Conservation (phyloP, 768 basidiomycete species). For the Kwoniella dejecticola region DNA sequence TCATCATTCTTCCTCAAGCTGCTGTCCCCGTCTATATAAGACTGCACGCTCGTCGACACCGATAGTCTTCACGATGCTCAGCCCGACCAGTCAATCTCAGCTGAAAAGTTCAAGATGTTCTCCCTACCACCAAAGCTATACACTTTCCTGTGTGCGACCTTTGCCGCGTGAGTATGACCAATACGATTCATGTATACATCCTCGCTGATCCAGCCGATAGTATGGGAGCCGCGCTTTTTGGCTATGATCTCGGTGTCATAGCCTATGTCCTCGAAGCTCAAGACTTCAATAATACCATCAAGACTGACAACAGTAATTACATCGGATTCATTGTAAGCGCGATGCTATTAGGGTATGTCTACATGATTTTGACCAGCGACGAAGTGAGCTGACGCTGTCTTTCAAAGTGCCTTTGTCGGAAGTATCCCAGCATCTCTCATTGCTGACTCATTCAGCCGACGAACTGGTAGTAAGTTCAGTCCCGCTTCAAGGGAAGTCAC, state of each 20-base stretch:
- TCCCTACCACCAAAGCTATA: slow-evolving; percentile 40
- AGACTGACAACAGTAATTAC: slow-evolving; percentile 30
- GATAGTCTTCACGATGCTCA: too few species aligned
- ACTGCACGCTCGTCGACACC: too few species aligned
- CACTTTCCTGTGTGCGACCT: slow-evolving; percentile 45
- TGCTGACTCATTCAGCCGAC: slow-evolving; percentile 58
- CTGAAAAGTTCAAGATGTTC: too few species aligned
- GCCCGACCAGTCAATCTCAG: too few species aligned
- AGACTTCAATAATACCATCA: slow-evolving; percentile 45
- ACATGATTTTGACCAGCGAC: slow-evolving; percentile 1
- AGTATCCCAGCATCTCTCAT: slow-evolving; percentile 33
- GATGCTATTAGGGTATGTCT: slow-evolving; percentile 42
- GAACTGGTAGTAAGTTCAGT: slow-evolving; percentile 11
- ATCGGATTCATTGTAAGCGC: slow-evolving; percentile 50
- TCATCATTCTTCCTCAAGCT: too few species aligned
- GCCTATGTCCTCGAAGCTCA: slow-evolving; percentile 44
- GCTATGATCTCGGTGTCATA: slow-evolving; percentile 53
- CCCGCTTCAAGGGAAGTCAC: too few species aligned
- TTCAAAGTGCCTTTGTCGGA: slow-evolving; percentile 49
- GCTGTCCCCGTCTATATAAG: too few species aligned
- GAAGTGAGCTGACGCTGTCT: too few species aligned
- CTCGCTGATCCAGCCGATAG: slow-evolving; percentile 5
- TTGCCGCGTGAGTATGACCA: slow-evolving; percentile 39
- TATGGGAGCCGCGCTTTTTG: slow-evolving; percentile 41
- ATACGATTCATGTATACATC: not conserved